These are phyloP conservation scores for Setaria viridis DNA, from an alignment of 202 grass and related monocot genomes.

Conservation along the genomic window DNA sequence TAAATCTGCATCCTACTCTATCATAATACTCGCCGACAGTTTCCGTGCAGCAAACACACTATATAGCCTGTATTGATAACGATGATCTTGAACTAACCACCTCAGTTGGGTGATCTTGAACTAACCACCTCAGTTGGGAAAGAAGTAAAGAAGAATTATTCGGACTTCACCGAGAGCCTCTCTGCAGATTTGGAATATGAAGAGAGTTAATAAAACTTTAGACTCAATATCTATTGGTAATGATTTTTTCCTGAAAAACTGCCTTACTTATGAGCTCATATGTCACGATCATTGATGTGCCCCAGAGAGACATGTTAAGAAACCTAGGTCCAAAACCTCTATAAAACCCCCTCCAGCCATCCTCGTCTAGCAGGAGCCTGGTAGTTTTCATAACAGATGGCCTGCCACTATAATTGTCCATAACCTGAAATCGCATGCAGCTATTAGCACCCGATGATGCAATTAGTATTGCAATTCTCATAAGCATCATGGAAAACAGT, in stretches of 20 bases:
- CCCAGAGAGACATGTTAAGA: constrained; percentile 98
- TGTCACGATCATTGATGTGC: constrained; percentile 99
- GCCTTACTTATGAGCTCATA: constrained; percentile 95
- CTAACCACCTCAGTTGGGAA: neutral
- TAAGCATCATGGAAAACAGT: neutral
- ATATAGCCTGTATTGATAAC: constrained; percentile 22
- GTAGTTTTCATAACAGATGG: constrained; percentile 82
- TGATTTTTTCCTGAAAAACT: neutral
- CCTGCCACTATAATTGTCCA: constrained; percentile 83
- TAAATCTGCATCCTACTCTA: constrained; percentile 1
- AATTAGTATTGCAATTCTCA: neutral
- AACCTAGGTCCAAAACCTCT: constrained; percentile 91
- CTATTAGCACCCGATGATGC: neutral
- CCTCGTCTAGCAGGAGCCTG: constrained; percentile 73
- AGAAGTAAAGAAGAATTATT: constrained; percentile 37
- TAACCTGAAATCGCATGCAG: constrained; percentile 61
- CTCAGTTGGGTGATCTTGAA: neutral
- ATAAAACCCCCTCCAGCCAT: constrained; percentile 93
- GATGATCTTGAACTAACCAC: constrained; percentile 2
- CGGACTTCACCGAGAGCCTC: constrained; percentile 73
- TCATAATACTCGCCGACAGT: neutral
- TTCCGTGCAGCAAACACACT: neutral
- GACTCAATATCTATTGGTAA: neutral
- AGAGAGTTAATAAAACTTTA: constrained; percentile 10
- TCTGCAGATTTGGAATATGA: constrained; percentile 54